Base-by-base conservation (phyloP, 495 filamentous ascomycete genomes). In the Neurospora cerealis region DNA sequence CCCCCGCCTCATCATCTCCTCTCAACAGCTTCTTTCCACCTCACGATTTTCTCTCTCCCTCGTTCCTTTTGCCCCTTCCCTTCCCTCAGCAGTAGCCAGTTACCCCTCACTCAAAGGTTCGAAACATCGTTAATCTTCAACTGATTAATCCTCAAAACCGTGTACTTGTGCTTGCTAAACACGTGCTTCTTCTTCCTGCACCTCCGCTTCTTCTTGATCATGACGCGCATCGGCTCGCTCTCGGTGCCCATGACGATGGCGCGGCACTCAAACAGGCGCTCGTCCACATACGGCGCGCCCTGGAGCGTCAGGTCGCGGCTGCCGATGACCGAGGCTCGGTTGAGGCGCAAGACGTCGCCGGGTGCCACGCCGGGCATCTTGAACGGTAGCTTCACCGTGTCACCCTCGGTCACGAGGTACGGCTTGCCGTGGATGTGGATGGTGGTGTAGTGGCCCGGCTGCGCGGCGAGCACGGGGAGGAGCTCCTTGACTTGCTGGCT, bases 181-280 rank as follows among this genome's bases (percentile, higher is more conserved):
- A 94, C 90, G 44, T 80, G 86, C 85, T 90, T 92, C 13, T 89
- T 86, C 77, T 90, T 89, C 79, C 96, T 86, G 79, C 91, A 88
- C 85, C 96, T 90, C 83, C 90, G 82, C 89, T 98, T 98, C 78
- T 92, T 98, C 92, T 98, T 98, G 86, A 94, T 88, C 85, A 93
- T 92, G 72, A 93, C 80, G 73, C 93, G 85, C 87, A 97, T 81
- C 62, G 96, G 96, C 87, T 98, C 96, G 40, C 87, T 83, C 82
- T 98, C 97, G 38, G 92, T 89, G 11, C 93, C 94, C 72, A 94
- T 86, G n/a, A 98, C 93, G 46, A 89, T 87, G 3, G 94, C 93
- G 69, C 95, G 87, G 82, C 93, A 97, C 80, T 92, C 90, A 77
- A 93, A 99, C 74, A 95, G 80, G 36, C 87, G 80, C 84, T 94